Conservation (phyloP, 1,284 basidiomycete genomes). For the Cystobasidium pallidum region DNA sequence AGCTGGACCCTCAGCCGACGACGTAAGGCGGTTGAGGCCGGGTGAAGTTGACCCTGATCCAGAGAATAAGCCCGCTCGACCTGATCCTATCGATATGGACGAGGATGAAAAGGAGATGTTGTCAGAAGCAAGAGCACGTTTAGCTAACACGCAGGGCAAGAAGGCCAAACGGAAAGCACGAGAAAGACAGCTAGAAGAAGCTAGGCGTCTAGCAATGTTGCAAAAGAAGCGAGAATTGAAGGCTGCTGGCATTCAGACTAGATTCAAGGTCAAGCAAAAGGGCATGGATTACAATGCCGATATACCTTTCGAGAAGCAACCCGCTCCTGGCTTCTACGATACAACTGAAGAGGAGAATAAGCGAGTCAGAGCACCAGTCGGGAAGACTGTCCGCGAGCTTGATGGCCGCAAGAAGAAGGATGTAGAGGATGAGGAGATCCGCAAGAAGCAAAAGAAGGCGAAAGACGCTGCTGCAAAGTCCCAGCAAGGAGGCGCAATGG, state of each 20-base stretch:
- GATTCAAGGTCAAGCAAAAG: constrained; percentile 87
- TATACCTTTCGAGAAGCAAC: constrained; percentile 97
- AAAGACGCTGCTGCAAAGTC: constrained; percentile 61
- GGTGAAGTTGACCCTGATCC: constrained; percentile 99
- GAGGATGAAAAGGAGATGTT: constrained; percentile 99
- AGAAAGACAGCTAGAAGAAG: constrained; percentile 94
- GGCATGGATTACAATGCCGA: constrained; percentile 99
- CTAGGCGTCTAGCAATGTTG: constrained; percentile 86
- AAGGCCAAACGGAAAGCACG: constrained; percentile 98
- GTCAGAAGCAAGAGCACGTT: constrained; percentile 93
- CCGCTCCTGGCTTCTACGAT: constrained; percentile 95
- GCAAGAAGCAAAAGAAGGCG: constrained; percentile 77
- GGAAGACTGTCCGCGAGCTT: constrained; percentile 81
- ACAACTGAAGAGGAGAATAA: constrained; percentile 93
- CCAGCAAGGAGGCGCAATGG: constrained; percentile 68
- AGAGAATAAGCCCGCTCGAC: constrained; percentile 95
- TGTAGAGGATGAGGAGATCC: constrained; percentile 79
- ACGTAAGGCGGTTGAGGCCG: constrained; percentile 82
- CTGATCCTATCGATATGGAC: constrained; percentile 99
- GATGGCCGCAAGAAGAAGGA: constrained; percentile 87
- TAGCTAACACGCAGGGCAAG: constrained; percentile 99
- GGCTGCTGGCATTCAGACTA: constrained; percentile 88
- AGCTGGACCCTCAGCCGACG: constrained; percentile 84
- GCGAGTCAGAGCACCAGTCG: constrained; percentile 81
- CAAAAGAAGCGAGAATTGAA: constrained; percentile 99